Evolutionary conservation across 176 grass and related monocot genomes (phyloP), one percentile per base, ranked within the genome.

Genomic region (Aegilops speltoides): DNA sequence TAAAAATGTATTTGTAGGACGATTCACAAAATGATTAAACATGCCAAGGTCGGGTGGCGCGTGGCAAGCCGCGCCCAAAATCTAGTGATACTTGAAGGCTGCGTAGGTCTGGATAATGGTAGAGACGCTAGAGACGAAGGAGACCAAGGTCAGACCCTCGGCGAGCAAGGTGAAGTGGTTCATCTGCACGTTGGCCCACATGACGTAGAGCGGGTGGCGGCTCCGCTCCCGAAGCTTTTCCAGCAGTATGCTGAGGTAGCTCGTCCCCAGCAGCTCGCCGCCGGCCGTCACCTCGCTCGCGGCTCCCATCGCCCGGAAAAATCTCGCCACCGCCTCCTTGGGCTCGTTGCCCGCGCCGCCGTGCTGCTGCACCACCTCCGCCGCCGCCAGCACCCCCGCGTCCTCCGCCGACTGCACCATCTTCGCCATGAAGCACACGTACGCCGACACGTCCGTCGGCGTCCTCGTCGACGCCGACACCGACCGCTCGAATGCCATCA

Each of bases 161-260:
- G 31, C 31, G 31, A 31, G 31, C 31, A 31, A 31, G 31, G 86
- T 88, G 86, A 91, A 91, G 82, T 91, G 88, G 77, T 91, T 91
- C 0, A 86, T 68, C 82, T 88, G 82, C 86, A 91, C 89, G 82
- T 91, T 86, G 0, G 86, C 89, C 89, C 89, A 91, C 89, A 88
- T 91, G 17, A 85, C 76, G 82, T 88, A 91, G 5, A 88, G 69
- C 36, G 89, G 86, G 82, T 91, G 89, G 1, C 24, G 22, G 70
- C 89, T 88, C 4, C 89, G 76, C 61, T 85, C 82, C 81, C 82
- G 10, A 1, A 91, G 86, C 86, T 85, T 63, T 4, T 3, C 5
- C 50, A 91, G 25, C 86, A 48, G 0, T 0, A 0, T 62, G 6
- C 0, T n/a, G n/a, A 91, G 68, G 77, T 88, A 91, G 89, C 84